Percentiles rank a stretch among this genome's conserved stretches.
Conservation (phyloP, 768 basidiomycete genomes). For the Lactarius quietus region DNA sequence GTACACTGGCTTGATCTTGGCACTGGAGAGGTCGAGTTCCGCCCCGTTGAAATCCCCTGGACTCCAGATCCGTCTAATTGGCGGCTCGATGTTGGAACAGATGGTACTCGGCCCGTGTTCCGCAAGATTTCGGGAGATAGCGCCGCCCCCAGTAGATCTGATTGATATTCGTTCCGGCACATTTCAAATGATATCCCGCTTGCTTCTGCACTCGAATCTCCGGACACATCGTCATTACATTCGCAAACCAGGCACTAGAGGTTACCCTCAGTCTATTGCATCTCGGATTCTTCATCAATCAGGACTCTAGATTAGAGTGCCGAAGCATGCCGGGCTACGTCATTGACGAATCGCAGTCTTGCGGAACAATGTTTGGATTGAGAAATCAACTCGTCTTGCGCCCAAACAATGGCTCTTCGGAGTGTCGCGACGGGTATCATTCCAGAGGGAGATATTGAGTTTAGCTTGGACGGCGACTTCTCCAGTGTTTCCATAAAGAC, state of each 20-base stretch:
- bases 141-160: background rate
- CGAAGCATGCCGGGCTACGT: conserved; percentile 41
- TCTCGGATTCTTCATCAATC: conserved; percentile 39
- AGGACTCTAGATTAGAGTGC: conserved; percentile 35
- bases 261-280: conserved; percentile 38
- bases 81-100: conserved; percentile 19
- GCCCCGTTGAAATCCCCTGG: conserved; percentile 35
- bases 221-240: background rate
- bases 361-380: conserved; percentile 46
- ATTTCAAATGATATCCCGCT: background rate
- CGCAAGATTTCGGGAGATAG: background rate
- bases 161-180: background rate
- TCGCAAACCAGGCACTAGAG: background rate
- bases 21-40: conserved; percentile 31
- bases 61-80: conserved; percentile 31
- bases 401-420: background rate
- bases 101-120: background rate
- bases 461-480: background rate
- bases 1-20: conserved; percentile 36
- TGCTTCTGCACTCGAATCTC: background rate
- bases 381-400: conserved; percentile 30
- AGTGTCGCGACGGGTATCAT: background rate
- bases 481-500: background rate
- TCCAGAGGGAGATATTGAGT: background rate
- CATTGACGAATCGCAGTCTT: conserved; percentile 40